Conservation (phyloP, 768 basidiomycete genomes). For the Boletales sp. region DNA sequence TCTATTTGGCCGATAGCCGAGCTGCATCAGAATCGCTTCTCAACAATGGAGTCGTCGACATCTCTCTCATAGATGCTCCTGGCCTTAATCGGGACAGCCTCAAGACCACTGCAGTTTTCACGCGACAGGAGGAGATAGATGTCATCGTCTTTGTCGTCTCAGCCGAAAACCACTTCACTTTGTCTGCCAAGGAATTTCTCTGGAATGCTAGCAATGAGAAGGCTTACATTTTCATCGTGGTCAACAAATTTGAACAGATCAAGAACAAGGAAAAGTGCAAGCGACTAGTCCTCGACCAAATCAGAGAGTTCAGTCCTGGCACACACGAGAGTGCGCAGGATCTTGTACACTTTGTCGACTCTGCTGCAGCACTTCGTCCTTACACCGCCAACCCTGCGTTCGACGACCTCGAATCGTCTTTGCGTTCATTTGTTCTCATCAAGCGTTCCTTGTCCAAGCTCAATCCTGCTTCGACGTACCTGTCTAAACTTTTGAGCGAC, state of each 20-base stretch:
- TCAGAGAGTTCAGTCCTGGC: slow-evolving; percentile 86
- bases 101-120: slow-evolving; percentile 92
- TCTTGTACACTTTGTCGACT: slow-evolving; percentile 98
- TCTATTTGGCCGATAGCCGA: slow-evolving; percentile 84
- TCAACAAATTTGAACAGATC: slow-evolving; percentile 97
- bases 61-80: slow-evolving; percentile 97
- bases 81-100: slow-evolving; percentile 94
- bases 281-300: slow-evolving; percentile 86
- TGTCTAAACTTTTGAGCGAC: slow-evolving; percentile 85
- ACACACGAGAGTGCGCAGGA: slow-evolving; percentile 90
- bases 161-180: slow-evolving; percentile 97
- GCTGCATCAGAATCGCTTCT: slow-evolving; percentile 79
- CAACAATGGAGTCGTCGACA: slow-evolving; percentile 94
- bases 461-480: slow-evolving; percentile 87
- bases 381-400: slow-evolving; percentile 68
- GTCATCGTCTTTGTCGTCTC: slow-evolving; percentile 98
- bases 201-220: slow-evolving; percentile 93
- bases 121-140: slow-evolving; percentile 97
- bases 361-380: slow-evolving; percentile 67
- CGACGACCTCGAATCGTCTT: slow-evolving; percentile 80
- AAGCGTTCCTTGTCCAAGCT: slow-evolving; percentile 97
- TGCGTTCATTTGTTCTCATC: slow-evolving; percentile 92
- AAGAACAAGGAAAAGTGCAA: slow-evolving; percentile 92
- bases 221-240: slow-evolving; percentile 96
- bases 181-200: slow-evolving; percentile 93